Evolutionary conservation across 805 yeast species (phyloP), one percentile per base, ranked within the genome.

Genomic region (Cyberlindnera amylophila): DNA sequence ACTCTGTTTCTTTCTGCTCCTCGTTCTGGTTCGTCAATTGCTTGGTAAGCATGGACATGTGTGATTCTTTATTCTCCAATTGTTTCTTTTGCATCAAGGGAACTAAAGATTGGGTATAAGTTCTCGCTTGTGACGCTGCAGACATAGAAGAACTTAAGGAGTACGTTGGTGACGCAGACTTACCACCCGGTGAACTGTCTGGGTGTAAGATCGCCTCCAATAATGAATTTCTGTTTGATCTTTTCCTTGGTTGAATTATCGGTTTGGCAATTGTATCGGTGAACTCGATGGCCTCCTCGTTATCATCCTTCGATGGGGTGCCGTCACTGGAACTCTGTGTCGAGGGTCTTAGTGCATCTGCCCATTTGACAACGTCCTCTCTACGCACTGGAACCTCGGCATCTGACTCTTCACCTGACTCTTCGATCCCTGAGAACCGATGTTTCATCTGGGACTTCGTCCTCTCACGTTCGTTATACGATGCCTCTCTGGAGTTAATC

Each of bases 131-230:
- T 9, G 47, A 39, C n/a, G 27, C 43, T 32, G 30, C 49, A 16
- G 57, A 52, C 16, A 45, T 30, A 0, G 51, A 39, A 1, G 58
- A 54, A 3, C 48, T 41, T 10, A 53, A 9, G 9, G 58, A 54
- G 18, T 46, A 53, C 2, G 55, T 41, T 11, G 58, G 58, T n/a
- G 58, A 54, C 1, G 48, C 42, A 3, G 58, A 53, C 17, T 41
- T 43, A 4, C 47, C 54, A 15, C 52, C 53, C 12, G 52, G 49
- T 7, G 52, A 48, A 1, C 40, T 34, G 34, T 45, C 51, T 2
- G 41, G 47, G 31, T 49, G 58, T 19, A 60, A 51, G 4, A 50
- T 47, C 7, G 58, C 54, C 31, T 58, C 63, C 13, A 59, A 45
- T n/a, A 55, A 37, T 3, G 63, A 61, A 19, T 51, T 50, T 19